Evolutionary conservation across 2,329 filamentous ascomycete genomes (phyloP).

Genomic region (Neurospora crassa): DNA sequence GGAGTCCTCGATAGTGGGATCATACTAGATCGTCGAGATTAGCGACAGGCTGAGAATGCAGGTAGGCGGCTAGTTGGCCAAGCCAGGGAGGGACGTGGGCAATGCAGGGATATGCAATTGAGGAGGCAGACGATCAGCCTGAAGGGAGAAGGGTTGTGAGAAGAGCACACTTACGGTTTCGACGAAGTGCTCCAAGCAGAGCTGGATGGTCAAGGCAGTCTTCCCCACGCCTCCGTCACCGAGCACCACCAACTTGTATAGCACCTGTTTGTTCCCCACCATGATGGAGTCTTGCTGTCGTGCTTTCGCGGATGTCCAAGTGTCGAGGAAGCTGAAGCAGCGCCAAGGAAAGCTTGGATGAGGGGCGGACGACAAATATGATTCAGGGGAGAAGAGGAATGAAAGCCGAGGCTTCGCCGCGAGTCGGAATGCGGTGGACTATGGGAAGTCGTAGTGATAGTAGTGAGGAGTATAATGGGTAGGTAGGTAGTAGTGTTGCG

Average conservation of each 20-base stretch:
- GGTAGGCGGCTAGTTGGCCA: not conserved
- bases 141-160: conserved; percentile 1
- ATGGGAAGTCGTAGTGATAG: conserved; percentile 1
- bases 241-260: conserved; percentile 93
- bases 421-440: not conserved
- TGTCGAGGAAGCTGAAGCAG: conserved; percentile 1
- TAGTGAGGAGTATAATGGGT: not conserved
- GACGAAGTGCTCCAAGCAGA: conserved; percentile 97
- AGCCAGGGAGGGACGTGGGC: not conserved
- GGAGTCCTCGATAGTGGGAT: conserved; percentile 81
- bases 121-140: not conserved
- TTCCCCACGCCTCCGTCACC: conserved; percentile 92
- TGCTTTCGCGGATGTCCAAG: conserved; percentile 3
- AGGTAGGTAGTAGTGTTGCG: not conserved
- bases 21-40: conserved; percentile 47
- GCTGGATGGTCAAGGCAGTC: conserved; percentile 88
- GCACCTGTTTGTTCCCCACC: conserved; percentile 78
- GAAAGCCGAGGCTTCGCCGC: not conserved
- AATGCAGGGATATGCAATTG: not conserved
- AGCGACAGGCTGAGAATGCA: conserved; percentile 7
- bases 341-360: conserved; percentile 8
- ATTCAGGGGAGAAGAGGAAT: not conserved
- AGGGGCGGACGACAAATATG: conserved; percentile 17
- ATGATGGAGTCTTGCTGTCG: conserved; percentile 36
- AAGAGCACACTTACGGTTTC: conserved; percentile 57